phyloP scores from a whole-genome alignment of 257 asterid genomes.

The Nicotiana attenuata region DNA sequence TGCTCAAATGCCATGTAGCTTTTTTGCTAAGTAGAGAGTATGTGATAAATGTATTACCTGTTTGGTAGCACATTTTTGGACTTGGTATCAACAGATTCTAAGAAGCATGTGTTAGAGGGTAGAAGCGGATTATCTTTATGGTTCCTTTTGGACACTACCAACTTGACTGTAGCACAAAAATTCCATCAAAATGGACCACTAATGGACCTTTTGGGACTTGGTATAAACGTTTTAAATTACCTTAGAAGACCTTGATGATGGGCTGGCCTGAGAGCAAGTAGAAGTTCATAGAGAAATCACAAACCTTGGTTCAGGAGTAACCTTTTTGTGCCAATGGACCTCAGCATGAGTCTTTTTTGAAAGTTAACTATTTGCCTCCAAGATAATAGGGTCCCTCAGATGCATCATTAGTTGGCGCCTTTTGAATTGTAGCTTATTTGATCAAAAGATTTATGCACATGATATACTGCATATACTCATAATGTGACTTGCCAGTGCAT shows the following conservation, averaged over 20 bases:
- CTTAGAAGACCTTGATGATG: neutral
- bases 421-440: neutral
- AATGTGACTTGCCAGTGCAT: neutral
- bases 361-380: slow-evolving; percentile 2
- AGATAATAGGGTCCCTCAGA: neutral
- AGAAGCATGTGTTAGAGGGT: neutral
- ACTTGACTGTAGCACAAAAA: neutral
- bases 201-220: neutral
- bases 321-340: neutral
- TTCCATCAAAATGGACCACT: neutral
- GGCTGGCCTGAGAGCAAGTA: neutral
- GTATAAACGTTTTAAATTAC: neutral
- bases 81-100: neutral
- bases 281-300: neutral
- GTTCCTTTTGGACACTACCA: neutral
- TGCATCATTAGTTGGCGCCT: neutral
- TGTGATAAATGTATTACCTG: neutral
- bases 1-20: neutral
- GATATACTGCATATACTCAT: neutral
- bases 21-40: neutral
- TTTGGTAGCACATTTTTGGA: neutral
- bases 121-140: neutral
- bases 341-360: neutral
- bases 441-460: slow-evolving; percentile 2
- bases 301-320: neutral